phyloP scores from a whole-genome alignment of 371 early-diverging fungal genomes.

The Zopfochytrium polystomum region DNA sequence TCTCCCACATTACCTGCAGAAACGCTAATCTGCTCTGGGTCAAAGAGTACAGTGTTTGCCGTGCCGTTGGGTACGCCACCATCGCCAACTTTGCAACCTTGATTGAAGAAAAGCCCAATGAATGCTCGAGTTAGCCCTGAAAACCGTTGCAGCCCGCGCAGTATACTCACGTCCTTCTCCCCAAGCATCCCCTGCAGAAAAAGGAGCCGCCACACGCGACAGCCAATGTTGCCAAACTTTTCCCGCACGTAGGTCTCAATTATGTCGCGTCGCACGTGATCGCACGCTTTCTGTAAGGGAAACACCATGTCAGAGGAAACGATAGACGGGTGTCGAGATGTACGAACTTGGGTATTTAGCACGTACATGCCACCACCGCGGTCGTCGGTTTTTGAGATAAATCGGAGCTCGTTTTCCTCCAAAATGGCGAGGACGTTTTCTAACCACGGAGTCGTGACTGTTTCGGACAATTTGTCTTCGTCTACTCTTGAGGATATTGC shows the following conservation, averaged over 20 bases:
- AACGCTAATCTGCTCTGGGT: slow-evolving; percentile 69
- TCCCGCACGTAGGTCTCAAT: slow-evolving; percentile 69
- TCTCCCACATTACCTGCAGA: slow-evolving; percentile 70
- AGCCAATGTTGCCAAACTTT: slow-evolving; percentile 68
- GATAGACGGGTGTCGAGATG: background rate
- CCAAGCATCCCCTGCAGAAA: slow-evolving; percentile 76
- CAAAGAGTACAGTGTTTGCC: slow-evolving; percentile 68
- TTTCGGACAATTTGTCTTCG: background rate
- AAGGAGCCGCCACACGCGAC: slow-evolving; percentile 73
- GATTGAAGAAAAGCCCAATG: background rate
- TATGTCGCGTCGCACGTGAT: slow-evolving; percentile 58
- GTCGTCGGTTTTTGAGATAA: slow-evolving; percentile 68
- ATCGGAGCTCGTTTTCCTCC: slow-evolving; percentile 59
- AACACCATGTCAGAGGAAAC: background rate
- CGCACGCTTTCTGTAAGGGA: slow-evolving; percentile 14
- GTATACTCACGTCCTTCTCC: slow-evolving; percentile 66
- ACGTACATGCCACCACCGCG: slow-evolving; percentile 72
- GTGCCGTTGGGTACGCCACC: slow-evolving; percentile 67
- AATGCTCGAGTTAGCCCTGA: background rate
- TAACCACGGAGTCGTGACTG: slow-evolving; percentile 4
- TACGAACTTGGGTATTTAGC: slow-evolving; percentile 40
- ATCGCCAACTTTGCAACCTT: slow-evolving; percentile 73
- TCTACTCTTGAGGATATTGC: background rate
- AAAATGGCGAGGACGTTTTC: slow-evolving; percentile 65
- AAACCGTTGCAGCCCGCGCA: background rate